Evolutionary conservation across 1,284 basidiomycete genomes (phyloP).

Genomic region (Sporisorium scitamineum): DNA sequence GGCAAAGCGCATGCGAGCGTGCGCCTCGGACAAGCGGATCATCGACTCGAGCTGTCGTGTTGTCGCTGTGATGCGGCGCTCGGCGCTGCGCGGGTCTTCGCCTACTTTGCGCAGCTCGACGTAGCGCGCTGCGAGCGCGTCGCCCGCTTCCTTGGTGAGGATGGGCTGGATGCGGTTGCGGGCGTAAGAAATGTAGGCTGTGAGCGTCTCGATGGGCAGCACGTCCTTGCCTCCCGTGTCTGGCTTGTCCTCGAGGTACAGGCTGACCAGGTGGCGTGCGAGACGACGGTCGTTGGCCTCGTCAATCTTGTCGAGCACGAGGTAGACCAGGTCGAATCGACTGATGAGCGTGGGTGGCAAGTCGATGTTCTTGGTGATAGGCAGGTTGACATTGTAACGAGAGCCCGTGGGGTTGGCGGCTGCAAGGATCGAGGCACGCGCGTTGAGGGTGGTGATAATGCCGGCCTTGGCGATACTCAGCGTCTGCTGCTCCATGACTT

Average conservation of each 20-base stretch:
- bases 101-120: conserved; percentile 89
- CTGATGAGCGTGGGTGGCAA: conserved; percentile 97
- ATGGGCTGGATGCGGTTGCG: conserved; percentile 87
- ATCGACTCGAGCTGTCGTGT: conserved; percentile 96
- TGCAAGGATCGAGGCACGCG: conserved; percentile 94
- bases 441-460: conserved; percentile 98
- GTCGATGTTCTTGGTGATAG: conserved; percentile 77
- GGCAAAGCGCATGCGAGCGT: conserved; percentile 93
- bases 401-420: conserved; percentile 97
- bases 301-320: conserved; percentile 90
- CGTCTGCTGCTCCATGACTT: conserved; percentile 99
- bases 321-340: conserved; percentile 96
- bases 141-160: conserved; percentile 86
- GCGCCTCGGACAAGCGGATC: conserved; percentile 96
- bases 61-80: conserved; percentile 96
- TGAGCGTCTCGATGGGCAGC: conserved; percentile 86
- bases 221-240: conserved; percentile 79
- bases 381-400: conserved; percentile 89
- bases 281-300: conserved; percentile 88
- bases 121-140: conserved; percentile 87
- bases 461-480: conserved; percentile 99
- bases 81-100: conserved; percentile 81
- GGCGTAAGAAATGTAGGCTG: conserved; percentile 94
- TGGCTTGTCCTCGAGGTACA: conserved; percentile 93
- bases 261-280: conserved; percentile 89